A percentile compares a stretch with the other conserved stretches of the same genome.
Conservation (phyloP, 1,139 yeast genomes). For the Lizanozyma gosingica region DNA sequence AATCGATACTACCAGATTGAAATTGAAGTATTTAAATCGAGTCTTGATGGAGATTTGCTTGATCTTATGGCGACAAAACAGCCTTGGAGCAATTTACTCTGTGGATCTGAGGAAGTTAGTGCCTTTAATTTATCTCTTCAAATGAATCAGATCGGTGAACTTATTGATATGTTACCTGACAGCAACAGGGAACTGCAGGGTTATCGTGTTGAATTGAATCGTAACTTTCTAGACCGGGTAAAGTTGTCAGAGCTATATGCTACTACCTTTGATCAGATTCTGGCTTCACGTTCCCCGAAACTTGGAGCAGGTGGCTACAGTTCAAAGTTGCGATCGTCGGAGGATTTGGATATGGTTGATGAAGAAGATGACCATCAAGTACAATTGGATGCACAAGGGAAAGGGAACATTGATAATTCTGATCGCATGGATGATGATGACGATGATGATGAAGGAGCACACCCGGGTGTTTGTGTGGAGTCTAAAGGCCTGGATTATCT, state of each 20-base stretch:
- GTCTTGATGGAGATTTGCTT: slow-evolving; percentile 41
- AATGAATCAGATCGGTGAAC: background rate
- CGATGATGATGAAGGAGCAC: slow-evolving; percentile 8
- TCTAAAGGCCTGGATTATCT: slow-evolving; percentile 1
- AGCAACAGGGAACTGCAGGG: background rate
- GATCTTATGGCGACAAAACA: slow-evolving; percentile 35
- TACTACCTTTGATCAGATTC: background rate
- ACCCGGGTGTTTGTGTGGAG: background rate
- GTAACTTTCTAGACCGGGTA: background rate
- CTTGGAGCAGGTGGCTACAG: background rate
- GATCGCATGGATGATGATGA: slow-evolving; percentile 3
- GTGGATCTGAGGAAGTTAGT: slow-evolving; percentile 4
- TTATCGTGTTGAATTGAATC: background rate
- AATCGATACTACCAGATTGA: slow-evolving; percentile 64
- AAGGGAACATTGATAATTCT: background rate
- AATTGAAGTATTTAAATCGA: slow-evolving; percentile 52
- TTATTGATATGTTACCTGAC: background rate
- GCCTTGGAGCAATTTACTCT: slow-evolving; percentile 1
- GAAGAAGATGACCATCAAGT: slow-evolving; percentile 10
- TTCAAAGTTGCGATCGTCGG: background rate
- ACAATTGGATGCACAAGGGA: no score
- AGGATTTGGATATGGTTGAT: slow-evolving; percentile 9
- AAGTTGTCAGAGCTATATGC: background rate
- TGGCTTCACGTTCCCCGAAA: background rate
- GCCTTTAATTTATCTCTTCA: background rate